Evolutionary conservation across 768 basidiomycete genomes (phyloP).

Genomic region (Pulveroboletus sp.): DNA sequence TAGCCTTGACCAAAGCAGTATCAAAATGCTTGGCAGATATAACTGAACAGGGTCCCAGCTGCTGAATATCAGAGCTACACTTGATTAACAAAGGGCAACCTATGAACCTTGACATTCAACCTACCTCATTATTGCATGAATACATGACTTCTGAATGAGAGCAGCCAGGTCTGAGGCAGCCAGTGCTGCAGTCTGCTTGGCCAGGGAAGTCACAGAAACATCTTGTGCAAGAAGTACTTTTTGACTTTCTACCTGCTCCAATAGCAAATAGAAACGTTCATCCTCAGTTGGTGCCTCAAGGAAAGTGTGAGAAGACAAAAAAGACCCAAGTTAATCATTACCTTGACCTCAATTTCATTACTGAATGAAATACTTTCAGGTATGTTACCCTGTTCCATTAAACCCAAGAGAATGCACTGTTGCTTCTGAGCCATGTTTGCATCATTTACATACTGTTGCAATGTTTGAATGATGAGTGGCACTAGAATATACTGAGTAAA

Average conservation of each 20-base stretch:
- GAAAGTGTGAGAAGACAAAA: not conserved
- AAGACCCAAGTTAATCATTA: conserved; percentile 26
- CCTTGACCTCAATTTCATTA: conserved; percentile 76
- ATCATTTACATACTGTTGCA: conserved; percentile 60
- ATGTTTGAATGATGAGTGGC: conserved; percentile 47
- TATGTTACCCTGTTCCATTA: conserved; percentile 60
- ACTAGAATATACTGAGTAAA: conserved; percentile 38
- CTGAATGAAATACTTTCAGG: conserved; percentile 75
- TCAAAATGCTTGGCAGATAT: conserved; percentile 63
- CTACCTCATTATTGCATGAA: conserved; percentile 38
- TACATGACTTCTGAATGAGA: conserved; percentile 57
- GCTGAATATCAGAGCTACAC: conserved; percentile 1
- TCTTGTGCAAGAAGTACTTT: conserved; percentile 58
- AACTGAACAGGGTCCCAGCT: conserved; percentile 11
- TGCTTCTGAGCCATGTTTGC: conserved; percentile 59
- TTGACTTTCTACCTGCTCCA: conserved; percentile 36
- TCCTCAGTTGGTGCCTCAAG: conserved; percentile 74
- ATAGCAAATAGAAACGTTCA: conserved; percentile 63
- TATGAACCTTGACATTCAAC: not conserved
- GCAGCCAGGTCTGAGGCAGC: conserved; percentile 76
- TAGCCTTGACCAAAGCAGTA: conserved; percentile 62
- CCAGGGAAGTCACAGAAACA: conserved; percentile 66
- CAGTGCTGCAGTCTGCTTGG: conserved; percentile 87
- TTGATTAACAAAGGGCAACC: not conserved
- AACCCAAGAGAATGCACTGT: conserved; percentile 75